phyloP scores from a whole-genome alignment of 2,329 filamentous ascomycete species.

The Talaromyces funiculosus region DNA sequence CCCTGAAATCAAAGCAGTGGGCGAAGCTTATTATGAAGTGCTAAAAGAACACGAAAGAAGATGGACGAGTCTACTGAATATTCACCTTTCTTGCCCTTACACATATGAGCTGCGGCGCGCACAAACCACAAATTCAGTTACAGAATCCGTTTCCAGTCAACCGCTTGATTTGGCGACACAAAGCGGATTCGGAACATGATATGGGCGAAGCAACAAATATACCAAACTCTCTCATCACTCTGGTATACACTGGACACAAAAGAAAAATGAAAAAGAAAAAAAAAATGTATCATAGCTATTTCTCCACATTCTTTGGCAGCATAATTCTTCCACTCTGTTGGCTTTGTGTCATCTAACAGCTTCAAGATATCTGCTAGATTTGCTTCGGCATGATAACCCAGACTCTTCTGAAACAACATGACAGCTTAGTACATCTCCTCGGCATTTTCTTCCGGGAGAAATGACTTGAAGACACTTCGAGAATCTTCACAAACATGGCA shows the following conservation, averaged over 20 bases:
- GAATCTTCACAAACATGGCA: conserved; percentile 20
- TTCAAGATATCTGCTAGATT: conserved; percentile 21
- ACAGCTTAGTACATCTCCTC: conserved; percentile 52
- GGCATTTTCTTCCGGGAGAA: conserved; percentile 22
- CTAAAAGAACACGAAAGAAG: not conserved
- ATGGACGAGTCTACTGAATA: too few species aligned
- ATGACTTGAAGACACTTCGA: conserved; percentile 22
- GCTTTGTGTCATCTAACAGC: conserved; percentile 21
- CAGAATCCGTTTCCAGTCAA: not conserved
- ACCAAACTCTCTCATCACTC: too few species aligned
- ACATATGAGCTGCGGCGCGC: too few species aligned
- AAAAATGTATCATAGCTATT: not conserved
- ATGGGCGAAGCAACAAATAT: too few species aligned
- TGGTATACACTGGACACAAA: too few species aligned
- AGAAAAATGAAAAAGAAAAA: too few species aligned
- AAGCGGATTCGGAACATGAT: not conserved
- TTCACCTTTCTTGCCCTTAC: too few species aligned
- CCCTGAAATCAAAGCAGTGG: not conserved
- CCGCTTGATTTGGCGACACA: not conserved
- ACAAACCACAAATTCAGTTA: too few species aligned
- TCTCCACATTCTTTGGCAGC: not conserved
- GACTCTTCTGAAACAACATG: conserved; percentile 43
- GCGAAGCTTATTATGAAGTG: not conserved
- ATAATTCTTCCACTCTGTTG: conserved; percentile 24
- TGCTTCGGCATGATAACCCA: conserved; percentile 50